These are phyloP conservation scores for Botryotinia narcissicola DNA, from an alignment of 2,329 filamentous ascomycete genomes.

Conservation along the genomic window DNA sequence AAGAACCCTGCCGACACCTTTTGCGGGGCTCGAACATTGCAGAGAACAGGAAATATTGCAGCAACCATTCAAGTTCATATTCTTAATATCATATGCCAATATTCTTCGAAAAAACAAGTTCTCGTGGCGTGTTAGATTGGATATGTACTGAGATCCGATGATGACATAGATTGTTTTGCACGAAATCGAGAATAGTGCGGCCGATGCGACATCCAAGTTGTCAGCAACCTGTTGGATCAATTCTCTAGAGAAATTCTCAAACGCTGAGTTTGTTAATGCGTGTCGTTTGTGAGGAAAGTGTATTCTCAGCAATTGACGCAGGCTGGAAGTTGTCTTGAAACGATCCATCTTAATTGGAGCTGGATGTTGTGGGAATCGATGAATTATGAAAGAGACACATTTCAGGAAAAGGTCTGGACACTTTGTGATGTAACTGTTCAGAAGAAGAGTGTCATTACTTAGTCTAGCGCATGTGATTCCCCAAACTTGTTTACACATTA, in stretches of 20 bases:
- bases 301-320: background rate
- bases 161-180: background rate
- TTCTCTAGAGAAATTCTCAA: background rate
- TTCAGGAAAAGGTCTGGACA: background rate
- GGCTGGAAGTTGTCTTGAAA: background rate
- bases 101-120: background rate
- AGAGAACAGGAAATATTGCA: background rate
- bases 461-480: background rate
- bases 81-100: background rate
- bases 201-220: background rate
- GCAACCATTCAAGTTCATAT: background rate
- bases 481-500: background rate
- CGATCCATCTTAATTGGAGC: background rate
- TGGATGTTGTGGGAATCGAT: background rate
- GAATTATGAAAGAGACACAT: background rate
- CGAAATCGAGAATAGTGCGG: background rate
- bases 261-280: background rate
- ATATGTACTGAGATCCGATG: background rate
- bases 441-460: background rate
- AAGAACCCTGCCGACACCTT: background rate
- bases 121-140: background rate
- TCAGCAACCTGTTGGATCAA: background rate
- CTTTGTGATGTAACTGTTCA: background rate
- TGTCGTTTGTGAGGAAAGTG: background rate
- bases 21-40: background rate